A percentile compares a stretch with the other conserved stretches of the same genome.
Conservation (phyloP, 2,329 filamentous ascomycete species). For the Fusarium luffae region DNA sequence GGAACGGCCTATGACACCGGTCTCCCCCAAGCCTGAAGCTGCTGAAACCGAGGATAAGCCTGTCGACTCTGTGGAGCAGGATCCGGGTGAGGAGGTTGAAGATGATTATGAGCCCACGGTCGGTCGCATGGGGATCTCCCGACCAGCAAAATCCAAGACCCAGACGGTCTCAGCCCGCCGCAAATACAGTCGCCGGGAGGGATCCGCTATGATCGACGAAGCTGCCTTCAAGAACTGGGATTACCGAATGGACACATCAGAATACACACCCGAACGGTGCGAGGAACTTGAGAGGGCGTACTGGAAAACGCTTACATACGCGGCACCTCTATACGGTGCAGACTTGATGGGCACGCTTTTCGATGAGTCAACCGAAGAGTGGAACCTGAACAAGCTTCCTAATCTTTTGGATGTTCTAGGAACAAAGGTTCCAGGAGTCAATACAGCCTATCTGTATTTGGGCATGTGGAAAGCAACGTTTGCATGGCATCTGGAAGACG, state of each 20-base stretch:
- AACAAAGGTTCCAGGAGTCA: slow-evolving; percentile 95
- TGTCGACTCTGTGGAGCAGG: slow-evolving; percentile 63
- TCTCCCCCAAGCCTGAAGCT: slow-evolving; percentile 61
- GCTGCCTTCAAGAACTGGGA: slow-evolving; percentile 91
- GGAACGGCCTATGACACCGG: slow-evolving; percentile 68
- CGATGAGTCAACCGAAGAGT: slow-evolving; percentile 81
- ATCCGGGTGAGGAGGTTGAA: slow-evolving; percentile 58
- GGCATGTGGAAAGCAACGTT: slow-evolving; percentile 99
- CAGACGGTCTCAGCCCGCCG: slow-evolving; percentile 87
- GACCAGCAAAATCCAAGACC: slow-evolving; percentile 67
- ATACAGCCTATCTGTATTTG: slow-evolving; percentile 96
- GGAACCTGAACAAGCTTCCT: slow-evolving; percentile 95
- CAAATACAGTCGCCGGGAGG: slow-evolving; percentile 85
- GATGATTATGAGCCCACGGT: slow-evolving; percentile 52
- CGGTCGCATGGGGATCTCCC: slow-evolving; percentile 62
- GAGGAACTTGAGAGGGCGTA: slow-evolving; percentile 94
- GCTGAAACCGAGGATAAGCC: slow-evolving; percentile 49
- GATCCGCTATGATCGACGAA: slow-evolving; percentile 84
- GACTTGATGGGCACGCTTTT: slow-evolving; percentile 97
- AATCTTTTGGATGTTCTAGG: slow-evolving; percentile 94
- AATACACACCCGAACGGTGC: slow-evolving; percentile 91
- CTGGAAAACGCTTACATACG: slow-evolving; percentile 97
- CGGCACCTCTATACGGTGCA: slow-evolving; percentile 92
- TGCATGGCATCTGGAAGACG: slow-evolving; percentile 98
- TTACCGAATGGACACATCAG: slow-evolving; percentile 86